Conservation (phyloP, 78 protist species). For the Dictyostelium citrinum region DNA sequence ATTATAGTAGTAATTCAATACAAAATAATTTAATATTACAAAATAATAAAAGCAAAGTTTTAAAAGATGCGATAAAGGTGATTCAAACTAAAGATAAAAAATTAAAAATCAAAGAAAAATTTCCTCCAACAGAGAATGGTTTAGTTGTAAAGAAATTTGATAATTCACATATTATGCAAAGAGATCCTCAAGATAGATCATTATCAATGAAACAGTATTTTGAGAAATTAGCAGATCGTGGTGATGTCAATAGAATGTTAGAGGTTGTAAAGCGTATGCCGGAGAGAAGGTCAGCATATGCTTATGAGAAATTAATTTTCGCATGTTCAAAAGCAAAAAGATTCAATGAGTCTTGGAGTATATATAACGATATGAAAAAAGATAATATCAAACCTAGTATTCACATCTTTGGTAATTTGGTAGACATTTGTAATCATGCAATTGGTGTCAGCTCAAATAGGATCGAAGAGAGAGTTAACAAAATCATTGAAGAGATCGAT, state of each 20-base stretch:
- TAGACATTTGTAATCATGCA: background rate
- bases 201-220: conserved; percentile 48
- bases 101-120: background rate
- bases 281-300: conserved; percentile 15
- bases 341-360: conserved; percentile 29
- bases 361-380: conserved; percentile 54
- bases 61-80: too few species aligned
- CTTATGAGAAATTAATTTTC: conserved; percentile 40
- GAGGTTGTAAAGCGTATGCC: conserved; percentile 4
- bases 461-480: background rate
- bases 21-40: too few species aligned
- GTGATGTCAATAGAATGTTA: conserved; percentile 4
- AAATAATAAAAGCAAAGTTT: too few species aligned
- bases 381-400: conserved; percentile 30
- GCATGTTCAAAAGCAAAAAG: conserved; percentile 27
- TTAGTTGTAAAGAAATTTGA: background rate
- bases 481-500: conserved; percentile 7
- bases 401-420: background rate
- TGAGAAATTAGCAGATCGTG: conserved; percentile 9
- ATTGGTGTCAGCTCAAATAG: background rate
- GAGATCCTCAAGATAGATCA: conserved; percentile 48
- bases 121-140: too few species aligned
- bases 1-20: background rate
- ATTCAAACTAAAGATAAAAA: background rate
- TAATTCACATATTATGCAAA: background rate